These are phyloP conservation scores for Isabelozyma gotoi DNA, from an alignment of 805 yeast species.

Conservation along the genomic window DNA sequence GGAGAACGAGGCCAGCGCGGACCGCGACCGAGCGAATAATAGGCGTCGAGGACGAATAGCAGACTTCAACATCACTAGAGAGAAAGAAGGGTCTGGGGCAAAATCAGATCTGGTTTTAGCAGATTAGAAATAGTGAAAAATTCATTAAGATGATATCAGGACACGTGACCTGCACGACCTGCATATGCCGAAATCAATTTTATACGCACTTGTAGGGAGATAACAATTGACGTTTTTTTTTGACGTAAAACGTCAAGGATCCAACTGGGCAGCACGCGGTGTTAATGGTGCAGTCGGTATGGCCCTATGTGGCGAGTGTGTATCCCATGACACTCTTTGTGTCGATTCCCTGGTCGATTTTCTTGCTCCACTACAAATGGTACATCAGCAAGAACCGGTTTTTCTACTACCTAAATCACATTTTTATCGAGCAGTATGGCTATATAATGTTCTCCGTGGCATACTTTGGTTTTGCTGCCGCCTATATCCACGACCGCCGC, in stretches of 20 bases:
- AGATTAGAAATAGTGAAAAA: not conserved
- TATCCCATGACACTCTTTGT: conserved; percentile 14
- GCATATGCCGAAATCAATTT: too few relatives aligned
- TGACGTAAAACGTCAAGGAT: too few relatives aligned
- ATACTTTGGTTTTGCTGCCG: conserved; percentile 11
- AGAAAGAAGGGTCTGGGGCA: not conserved
- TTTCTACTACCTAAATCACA: conserved; percentile 14
- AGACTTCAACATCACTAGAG: not conserved
- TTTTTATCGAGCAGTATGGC: conserved; percentile 26
- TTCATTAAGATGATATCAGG: not conserved
- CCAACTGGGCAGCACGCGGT: too few relatives aligned
- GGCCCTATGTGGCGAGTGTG: conserved; percentile 1
- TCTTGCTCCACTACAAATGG: conserved; percentile 10
- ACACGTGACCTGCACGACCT: not conserved
- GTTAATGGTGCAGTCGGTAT: not conserved
- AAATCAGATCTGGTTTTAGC: too few relatives aligned
- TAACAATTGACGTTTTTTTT: too few relatives aligned
- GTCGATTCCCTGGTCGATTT: conserved; percentile 20
- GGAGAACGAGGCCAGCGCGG: not conserved
- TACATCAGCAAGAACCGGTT: conserved; percentile 10
- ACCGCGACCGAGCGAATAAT: not conserved
- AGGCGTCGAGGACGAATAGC: not conserved
- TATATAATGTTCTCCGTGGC: conserved; percentile 27
- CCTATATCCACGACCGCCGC: conserved; percentile 3
- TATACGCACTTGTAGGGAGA: too few relatives aligned